Evolutionary conservation across 768 basidiomycete genomes (phyloP), one percentile per base, ranked within the genome.

Genomic region (Russula abietina): DNA sequence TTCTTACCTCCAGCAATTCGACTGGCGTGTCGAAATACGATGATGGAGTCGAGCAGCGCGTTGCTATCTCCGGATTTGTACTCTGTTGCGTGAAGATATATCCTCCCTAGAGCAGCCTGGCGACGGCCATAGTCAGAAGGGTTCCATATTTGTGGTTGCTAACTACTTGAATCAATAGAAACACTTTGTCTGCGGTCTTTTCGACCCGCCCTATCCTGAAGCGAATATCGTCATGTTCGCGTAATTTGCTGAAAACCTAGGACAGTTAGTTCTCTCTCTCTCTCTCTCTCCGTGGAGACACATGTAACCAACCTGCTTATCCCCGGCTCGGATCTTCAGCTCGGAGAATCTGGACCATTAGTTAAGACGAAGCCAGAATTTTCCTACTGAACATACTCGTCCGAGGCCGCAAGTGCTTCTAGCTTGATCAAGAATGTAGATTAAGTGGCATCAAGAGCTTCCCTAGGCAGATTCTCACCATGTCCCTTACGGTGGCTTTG

Each of bases 161-260:
- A 41, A 48, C 60, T 52, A 89, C 89, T 75, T 96, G 93, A 6
- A 93, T 83, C 46, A 93, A 75, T 7, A 95, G 71, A 71, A 90
- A 86, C 11, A 90, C 80, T 71, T 96, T 96, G 71, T 96, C 91
- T 4, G 78, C 73, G 0, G 86, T 80, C 65, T 80, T 85, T 50
- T 87, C 86, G 5, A 87, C 74, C 65, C 85, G 91, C 73, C 84
- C 85, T 5, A 88, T 72, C 49, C 83, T 79, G 72, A 84, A 97
- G 1, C 92, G 86, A 61, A 95, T 89, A 64, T 93, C 92, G n/a
- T 78, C 77, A 60, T 91, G 84, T 54, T 75, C 78, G 59, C 83
- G 79, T 49, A 93, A 78, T 69, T 81, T 86, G 70, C 90, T 90
- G 67, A 84, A 87, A 64, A 78, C 75, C 78, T 82, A 51, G 24